A percentile compares a stretch with the other conserved stretches of the same genome.
Conservation (phyloP, 2,329 filamentous ascomycete species). For the Talaromyces sp. region DNA sequence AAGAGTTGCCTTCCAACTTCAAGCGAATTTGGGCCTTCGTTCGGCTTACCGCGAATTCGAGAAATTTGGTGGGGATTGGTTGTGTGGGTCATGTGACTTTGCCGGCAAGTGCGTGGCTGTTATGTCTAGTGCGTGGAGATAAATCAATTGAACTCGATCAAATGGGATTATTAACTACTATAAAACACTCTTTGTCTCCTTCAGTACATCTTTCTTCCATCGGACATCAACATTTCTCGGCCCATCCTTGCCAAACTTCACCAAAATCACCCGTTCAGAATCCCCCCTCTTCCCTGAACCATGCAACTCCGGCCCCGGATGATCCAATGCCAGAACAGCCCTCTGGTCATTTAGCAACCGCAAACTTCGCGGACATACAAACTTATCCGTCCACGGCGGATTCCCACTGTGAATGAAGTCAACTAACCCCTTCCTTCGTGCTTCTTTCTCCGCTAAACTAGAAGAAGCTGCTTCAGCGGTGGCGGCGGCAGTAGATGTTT, state of each 20-base stretch:
- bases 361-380: conserved; percentile 42
- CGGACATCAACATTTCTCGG: conserved; percentile 52
- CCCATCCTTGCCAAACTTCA: conserved; percentile 53
- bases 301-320: conserved; percentile 53
- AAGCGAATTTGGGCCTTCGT: not conserved
- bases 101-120: not conserved
- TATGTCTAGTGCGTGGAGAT: not conserved
- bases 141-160: too few relatives aligned
- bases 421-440: conserved; percentile 43
- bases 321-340: conserved; percentile 49
- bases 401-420: conserved; percentile 45
- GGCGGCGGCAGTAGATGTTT: conserved; percentile 18
- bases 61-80: not conserved
- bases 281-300: conserved; percentile 46
- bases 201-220: conserved; percentile 43
- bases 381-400: conserved; percentile 45
- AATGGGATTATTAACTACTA: too few relatives aligned
- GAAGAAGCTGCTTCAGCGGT: too few relatives aligned
- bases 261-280: conserved; percentile 52
- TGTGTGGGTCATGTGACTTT: conserved; percentile 32
- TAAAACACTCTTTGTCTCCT: conserved; percentile 26
- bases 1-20: not conserved
- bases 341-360: conserved; percentile 43
- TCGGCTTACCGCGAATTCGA: not conserved
- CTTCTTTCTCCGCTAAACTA: conserved; percentile 23